phyloP scores from a whole-genome alignment of 2,329 filamentous ascomycete species.

The Tolypocladium paradoxum region DNA sequence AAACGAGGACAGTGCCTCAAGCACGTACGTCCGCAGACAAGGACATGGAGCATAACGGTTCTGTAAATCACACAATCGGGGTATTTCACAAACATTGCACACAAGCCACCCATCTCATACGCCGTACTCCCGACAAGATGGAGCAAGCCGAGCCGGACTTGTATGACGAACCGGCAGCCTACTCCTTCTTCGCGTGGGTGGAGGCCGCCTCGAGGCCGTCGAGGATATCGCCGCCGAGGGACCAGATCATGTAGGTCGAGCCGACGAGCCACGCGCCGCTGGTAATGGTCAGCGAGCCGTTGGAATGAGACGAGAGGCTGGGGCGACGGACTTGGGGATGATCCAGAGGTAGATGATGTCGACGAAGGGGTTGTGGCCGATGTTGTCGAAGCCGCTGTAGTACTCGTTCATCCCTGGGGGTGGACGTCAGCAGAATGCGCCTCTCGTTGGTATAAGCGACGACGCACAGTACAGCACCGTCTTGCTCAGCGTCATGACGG shows the following conservation, averaged over 20 bases:
- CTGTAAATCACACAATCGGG: not conserved
- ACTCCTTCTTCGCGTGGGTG: constrained; percentile 28
- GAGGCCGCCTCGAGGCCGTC: constrained; percentile 31
- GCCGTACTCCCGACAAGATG: too few relatives aligned
- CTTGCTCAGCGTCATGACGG: constrained; percentile 52
- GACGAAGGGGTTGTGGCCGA: constrained; percentile 40
- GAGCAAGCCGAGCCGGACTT: too few relatives aligned
- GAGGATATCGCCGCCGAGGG: constrained; percentile 37
- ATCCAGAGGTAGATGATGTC: constrained; percentile 43
- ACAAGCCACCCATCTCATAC: too few relatives aligned
- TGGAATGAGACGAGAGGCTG: not conserved
- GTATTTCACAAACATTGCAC: not conserved
- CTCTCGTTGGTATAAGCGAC: not conserved
- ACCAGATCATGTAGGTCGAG: constrained; percentile 39
- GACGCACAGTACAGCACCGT: constrained; percentile 48
- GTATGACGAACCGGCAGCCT: constrained; percentile 2
- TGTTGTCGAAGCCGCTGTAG: constrained; percentile 43
- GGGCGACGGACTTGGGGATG: constrained; percentile 42
- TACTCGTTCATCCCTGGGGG: constrained; percentile 43
- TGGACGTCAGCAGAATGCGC: not conserved
- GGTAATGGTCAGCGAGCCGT: not conserved
- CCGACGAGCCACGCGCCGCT: constrained; percentile 47
- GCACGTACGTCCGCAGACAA: not conserved
- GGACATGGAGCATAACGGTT: not conserved
- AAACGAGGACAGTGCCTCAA: too few relatives aligned